Base-by-base conservation (phyloP, 768 basidiomycete genomes). In the Leccinum rimulosum region DNA sequence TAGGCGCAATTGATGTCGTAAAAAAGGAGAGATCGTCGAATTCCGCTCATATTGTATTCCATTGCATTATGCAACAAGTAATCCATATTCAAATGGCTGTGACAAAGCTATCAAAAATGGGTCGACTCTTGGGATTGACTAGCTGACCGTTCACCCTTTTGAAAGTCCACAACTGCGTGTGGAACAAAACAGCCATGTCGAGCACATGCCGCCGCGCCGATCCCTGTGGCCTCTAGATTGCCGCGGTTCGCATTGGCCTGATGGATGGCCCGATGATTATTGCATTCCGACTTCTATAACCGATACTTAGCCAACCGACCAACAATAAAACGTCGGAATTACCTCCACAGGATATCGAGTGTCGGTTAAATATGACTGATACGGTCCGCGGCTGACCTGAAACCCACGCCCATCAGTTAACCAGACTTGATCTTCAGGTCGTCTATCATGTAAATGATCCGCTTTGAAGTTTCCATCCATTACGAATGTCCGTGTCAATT, bases 401-500 rank as follows among this genome's bases (percentile, higher is more conserved):
- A 27, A 57, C 0, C 52, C 47, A 1, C 4, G 6, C 0, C 60
- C 49, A 22, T 61, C 60, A 48, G 57, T 61, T 1, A 61, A 22
- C 51, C 27, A 57, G 3, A 57, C 47, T 7, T 57, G 51, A 50
- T 61, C 31, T 1, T 43, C 38, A 0, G 52, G 1, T 2, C 10
- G 4, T 12, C 31, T 10, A 3, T 52, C 28, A 0, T 43, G 19
- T n/a, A 58, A 11, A 19, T 69, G 68, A 11, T 68, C 64, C 0
- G 65, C 65, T 19, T 61, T 65, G 50, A 73, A 70, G 22, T 70
- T 70, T 3, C 47, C 47, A 25, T 48, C 47, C 47, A 48, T 48
- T 1, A 48, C 14, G 10, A 48, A 10, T 11, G 47, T 36, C 0
- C 25, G 6, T 2, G 17, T 33, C 40, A 55, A 55, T 17, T 48